Base-by-base conservation (phyloP, 768 basidiomycete species). In the Candolleomyces efflorescens region DNA sequence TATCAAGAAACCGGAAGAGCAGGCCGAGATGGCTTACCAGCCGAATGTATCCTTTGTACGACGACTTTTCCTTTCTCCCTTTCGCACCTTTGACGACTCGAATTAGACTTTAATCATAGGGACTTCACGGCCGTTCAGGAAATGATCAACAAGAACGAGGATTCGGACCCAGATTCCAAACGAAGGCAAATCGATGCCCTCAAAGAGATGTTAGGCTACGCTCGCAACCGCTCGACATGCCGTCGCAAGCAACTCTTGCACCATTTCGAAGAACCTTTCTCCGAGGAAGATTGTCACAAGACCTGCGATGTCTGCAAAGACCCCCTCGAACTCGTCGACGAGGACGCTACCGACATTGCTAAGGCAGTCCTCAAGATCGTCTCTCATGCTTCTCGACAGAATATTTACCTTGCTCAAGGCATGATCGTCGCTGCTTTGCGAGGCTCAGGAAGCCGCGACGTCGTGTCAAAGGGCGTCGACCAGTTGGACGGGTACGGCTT, bases 1-100 rank as follows among this genome's bases (percentile, higher is more conserved):
- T 94, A 94, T 65, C 94, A 98, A 74, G 97, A 99, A 74, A 98
- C 96, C 0, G 97, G 97, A 5, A 85, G 97, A 56, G 97, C 95
- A 17, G 97, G 97, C 5, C 83, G 97, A 58, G 97, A 99, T 66
- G 93, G 92, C 4, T 69, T 81, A 63, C 81, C 83, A 1, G 87
- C 97, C 0, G 85, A 89, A 52, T 99, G 97, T 71, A 71, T 97
- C 12, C 81, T 98, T 11, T 94, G 93, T 96, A 68, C 66, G 87
- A 73, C 4, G n/a, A 26, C 48, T 13, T 51, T 12, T 5, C 5
- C 22, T 37, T 15, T 18, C 45, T 39, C 12, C 13, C 13, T 10
- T 52, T 36, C 6, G 27, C 26, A 49, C 27, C 36, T 60, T 36
- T 51, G 6, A 27, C 38, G 38, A 53, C 32, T 32, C 12, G 22